Percentiles rank a stretch among this genome's conserved stretches.
phyloP scores from a whole-genome alignment of 2,329 filamentous ascomycete genomes.

The Incumbomyces lentus region DNA sequence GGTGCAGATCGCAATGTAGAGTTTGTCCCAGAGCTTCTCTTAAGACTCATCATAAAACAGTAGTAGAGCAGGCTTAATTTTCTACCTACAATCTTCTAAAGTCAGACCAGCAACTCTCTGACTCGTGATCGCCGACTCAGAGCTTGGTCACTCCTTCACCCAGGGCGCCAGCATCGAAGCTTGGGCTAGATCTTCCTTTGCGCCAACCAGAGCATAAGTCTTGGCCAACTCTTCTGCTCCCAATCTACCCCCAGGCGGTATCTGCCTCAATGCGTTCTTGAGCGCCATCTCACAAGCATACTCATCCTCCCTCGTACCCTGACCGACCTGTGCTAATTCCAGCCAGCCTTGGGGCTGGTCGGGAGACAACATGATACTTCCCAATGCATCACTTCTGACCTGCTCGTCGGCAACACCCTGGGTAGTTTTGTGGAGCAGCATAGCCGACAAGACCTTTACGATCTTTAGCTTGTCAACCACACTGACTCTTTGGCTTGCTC shows the following conservation, averaged over 20 bases:
- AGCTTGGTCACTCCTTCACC: conserved; percentile 32
- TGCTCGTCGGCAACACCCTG: conserved; percentile 36
- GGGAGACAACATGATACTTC: conserved; percentile 71
- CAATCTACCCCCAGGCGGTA: conserved; percentile 62
- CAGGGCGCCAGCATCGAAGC: conserved; percentile 76
- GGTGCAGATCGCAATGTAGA: no score
- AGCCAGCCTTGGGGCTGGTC: conserved; percentile 72
- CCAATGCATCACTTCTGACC: conserved; percentile 54
- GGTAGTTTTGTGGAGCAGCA: conserved; percentile 50
- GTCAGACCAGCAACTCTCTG: no score
- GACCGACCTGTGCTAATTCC: conserved; percentile 53
- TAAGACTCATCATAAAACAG: no score
- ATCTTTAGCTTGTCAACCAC: conserved; percentile 58
- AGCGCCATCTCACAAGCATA: conserved; percentile 67
- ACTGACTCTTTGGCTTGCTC: conserved; percentile 55
- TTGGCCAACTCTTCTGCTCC: conserved; percentile 58
- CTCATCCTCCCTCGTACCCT: conserved; percentile 27
- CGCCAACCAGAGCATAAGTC: conserved; percentile 65
- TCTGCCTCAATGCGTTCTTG: conserved; percentile 61
- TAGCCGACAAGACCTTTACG: conserved; percentile 63
- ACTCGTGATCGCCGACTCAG: no score
- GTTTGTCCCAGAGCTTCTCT: no score
- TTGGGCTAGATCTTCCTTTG: conserved; percentile 61
- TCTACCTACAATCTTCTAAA: no score
- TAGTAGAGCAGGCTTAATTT: no score